phyloP scores from a whole-genome alignment of 805 yeast genomes.

The Candida ortonii region DNA sequence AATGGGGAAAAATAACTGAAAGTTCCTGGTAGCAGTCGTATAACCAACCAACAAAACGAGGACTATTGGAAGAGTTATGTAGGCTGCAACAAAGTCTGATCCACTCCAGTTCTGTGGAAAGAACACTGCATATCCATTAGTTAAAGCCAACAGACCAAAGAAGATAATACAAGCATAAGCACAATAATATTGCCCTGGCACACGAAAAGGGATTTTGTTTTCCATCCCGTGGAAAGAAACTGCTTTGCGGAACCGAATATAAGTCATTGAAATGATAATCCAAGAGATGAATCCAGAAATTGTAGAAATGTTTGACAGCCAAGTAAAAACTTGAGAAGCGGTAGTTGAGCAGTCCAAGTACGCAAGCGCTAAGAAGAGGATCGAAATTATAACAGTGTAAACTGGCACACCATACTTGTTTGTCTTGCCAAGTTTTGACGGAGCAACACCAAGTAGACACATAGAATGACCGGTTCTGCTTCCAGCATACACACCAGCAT shows the following conservation, averaged over 20 bases:
- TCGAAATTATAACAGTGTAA: slow-evolving; percentile 56
- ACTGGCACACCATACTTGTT: slow-evolving; percentile 79
- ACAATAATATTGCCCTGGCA: no score
- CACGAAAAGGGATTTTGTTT: slow-evolving; percentile 64
- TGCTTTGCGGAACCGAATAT: slow-evolving; percentile 68
- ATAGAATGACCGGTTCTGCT: slow-evolving; percentile 67
- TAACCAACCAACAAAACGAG: no score
- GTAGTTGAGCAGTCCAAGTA: slow-evolving; percentile 60
- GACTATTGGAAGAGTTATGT: slow-evolving; percentile 64
- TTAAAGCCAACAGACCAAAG: slow-evolving; percentile 56
- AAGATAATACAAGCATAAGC: slow-evolving; percentile 71
- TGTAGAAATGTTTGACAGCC: slow-evolving; percentile 78
- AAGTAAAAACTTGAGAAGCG: slow-evolving; percentile 58
- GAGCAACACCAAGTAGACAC: slow-evolving; percentile 72
- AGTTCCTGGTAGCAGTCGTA: no score
- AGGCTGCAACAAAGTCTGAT: slow-evolving; percentile 58
- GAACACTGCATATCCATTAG: slow-evolving; percentile 59
- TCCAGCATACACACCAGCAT: slow-evolving; percentile 68
- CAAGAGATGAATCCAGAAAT: slow-evolving; percentile 76
- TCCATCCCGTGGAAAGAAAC: slow-evolving; percentile 62
- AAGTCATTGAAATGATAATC: slow-evolving; percentile 70
- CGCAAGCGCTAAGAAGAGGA: slow-evolving; percentile 54
- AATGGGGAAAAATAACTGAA: no score
- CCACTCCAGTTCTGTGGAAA: slow-evolving; percentile 80
- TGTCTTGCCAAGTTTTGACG: slow-evolving; percentile 59